A percentile compares a stretch with the other conserved stretches of the same genome.
Evolutionary conservation across 2,329 filamentous ascomycete genomes (phyloP).

Genomic region (Neofusicoccum kwambonambiense): DNA sequence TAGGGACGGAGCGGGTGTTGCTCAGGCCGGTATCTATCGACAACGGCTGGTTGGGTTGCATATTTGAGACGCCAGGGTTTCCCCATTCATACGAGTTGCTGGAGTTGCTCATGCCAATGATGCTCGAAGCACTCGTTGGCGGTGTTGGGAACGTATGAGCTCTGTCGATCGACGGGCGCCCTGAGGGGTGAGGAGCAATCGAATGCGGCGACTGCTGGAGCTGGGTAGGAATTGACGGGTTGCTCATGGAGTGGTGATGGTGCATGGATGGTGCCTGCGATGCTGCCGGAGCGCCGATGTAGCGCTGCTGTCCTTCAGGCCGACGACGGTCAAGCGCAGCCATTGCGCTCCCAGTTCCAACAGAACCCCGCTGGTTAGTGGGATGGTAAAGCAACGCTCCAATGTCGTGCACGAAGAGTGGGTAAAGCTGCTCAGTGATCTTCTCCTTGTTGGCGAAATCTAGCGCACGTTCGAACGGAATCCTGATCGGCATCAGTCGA

Average conservation of each 20-base stretch:
- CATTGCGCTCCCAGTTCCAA: conserved; percentile 60
- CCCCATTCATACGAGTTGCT: conserved; percentile 79
- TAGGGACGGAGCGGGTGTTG: conserved; percentile 81
- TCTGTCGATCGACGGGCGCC: conserved; percentile 74
- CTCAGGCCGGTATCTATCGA: conserved; percentile 78
- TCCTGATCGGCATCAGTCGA: conserved; percentile 58
- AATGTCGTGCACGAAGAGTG: conserved; percentile 96
- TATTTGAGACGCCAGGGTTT: conserved; percentile 41
- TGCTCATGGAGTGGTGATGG: conserved; percentile 67
- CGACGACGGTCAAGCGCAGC: conserved; percentile 74
- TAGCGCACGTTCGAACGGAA: conserved; percentile 93
- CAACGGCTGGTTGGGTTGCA: conserved; percentile 67
- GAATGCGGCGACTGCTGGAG: conserved; percentile 66
- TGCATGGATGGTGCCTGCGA: conserved; percentile 68
- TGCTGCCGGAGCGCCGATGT: conserved; percentile 60
- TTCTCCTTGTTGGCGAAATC: conserved; percentile 99
- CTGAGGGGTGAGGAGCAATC: conserved; percentile 59
- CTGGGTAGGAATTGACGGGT: conserved; percentile 52
- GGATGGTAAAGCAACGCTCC: conserved; percentile 91
- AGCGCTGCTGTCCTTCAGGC: conserved; percentile 47
- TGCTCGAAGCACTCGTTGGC: conserved; percentile 86
- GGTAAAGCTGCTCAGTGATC: conserved; percentile 93
- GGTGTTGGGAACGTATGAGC: conserved; percentile 93
- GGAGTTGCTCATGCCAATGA: conserved; percentile 72
- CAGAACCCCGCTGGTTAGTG: conserved; percentile 81